phyloP scores from a whole-genome alignment of 306 rosid species.

The Boehmeria nivea region DNA sequence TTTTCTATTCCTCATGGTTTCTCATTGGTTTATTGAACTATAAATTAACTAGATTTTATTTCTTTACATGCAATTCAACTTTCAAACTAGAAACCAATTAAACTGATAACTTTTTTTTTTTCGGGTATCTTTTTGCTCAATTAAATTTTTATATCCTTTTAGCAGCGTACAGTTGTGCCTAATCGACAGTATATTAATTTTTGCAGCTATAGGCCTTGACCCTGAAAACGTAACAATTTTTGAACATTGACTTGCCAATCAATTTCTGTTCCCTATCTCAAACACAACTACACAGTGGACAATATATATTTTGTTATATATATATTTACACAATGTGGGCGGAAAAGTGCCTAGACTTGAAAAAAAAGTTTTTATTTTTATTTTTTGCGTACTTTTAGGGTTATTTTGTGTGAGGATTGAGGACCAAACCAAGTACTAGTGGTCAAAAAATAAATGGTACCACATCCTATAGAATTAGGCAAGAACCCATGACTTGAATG shows the following conservation, averaged over 20 bases:
- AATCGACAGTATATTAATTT: neutral
- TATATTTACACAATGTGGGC: neutral
- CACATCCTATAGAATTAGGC: neutral
- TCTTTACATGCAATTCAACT: neutral
- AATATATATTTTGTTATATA: neutral
- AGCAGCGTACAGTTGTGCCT: neutral
- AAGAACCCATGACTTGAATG: neutral
- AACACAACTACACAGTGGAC: neutral
- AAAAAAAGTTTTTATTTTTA: neutral
- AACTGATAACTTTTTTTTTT: neutral
- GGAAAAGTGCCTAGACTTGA: neutral
- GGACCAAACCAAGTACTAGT: neutral
- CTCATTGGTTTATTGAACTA: conserved; percentile 1
- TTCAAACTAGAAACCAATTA: neutral
- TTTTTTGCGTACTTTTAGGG: conserved; percentile 3
- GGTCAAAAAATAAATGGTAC: neutral
- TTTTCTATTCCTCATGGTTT: neutral
- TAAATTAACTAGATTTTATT: neutral
- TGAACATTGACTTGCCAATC: conserved; percentile 8
- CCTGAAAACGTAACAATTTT: neutral
- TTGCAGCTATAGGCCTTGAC: conserved; percentile 11
- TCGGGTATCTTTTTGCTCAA: neutral
- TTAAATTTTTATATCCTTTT: neutral
- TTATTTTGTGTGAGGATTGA: neutral
- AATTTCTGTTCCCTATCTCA: conserved; percentile 6